phyloP scores from a whole-genome alignment of 768 basidiomycete genomes.

The Trametes cubensis region DNA sequence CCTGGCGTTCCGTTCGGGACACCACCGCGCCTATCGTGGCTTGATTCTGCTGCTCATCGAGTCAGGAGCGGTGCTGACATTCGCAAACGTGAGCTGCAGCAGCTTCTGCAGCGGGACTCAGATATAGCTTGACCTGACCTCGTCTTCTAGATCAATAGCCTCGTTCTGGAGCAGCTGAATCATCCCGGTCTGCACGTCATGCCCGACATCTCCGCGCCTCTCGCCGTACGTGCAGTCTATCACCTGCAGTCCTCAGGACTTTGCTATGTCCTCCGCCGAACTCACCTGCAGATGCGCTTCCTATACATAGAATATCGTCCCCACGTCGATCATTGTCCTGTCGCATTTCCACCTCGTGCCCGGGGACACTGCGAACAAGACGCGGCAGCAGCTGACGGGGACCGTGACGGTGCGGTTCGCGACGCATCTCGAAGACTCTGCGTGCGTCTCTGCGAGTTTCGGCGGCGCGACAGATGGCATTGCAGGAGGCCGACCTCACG shows the following conservation, averaged over 20 bases:
- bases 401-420: constrained; percentile 11
- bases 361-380: constrained; percentile 1
- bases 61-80: constrained; percentile 13
- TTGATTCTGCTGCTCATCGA: constrained; percentile 11
- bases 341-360: constrained; percentile 4
- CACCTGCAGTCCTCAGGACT: neutral
- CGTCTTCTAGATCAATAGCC: constrained; percentile 1
- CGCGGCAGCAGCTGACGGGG: neutral
- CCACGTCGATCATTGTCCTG: constrained; percentile 14
- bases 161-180: constrained; percentile 2
- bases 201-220: constrained; percentile 12
- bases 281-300: neutral
- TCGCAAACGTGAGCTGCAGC: constrained; percentile 4
- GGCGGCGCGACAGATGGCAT: neutral
- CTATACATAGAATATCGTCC: constrained; percentile 7
- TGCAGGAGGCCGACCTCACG: too few relatives aligned
- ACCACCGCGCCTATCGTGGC: neutral
- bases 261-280: neutral
- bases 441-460: neutral
- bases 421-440: constrained; percentile 1
- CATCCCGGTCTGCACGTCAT: constrained; percentile 16
- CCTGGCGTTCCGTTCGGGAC: neutral
- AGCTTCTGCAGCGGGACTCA: neutral
- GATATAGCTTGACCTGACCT: neutral
- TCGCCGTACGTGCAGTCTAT: neutral